Percentiles rank a stretch among this genome's conserved stretches.
phyloP scores from a whole-genome alignment of 768 basidiomycete species.

The Boletus huronensis region DNA sequence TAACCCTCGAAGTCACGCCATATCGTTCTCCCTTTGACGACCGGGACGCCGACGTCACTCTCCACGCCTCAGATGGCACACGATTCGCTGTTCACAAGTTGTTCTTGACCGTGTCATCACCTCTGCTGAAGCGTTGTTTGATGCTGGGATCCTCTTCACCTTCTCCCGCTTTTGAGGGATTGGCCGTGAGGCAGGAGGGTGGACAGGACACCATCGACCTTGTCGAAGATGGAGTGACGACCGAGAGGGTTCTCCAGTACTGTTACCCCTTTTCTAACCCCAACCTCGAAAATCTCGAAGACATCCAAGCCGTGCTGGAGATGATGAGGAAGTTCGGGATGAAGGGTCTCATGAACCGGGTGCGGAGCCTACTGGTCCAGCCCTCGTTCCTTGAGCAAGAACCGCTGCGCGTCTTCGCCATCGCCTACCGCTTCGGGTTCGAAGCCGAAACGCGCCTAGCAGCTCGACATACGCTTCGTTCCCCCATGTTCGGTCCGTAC shows the following conservation, averaged over 20 bases:
- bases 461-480: slow-evolving; percentile 33
- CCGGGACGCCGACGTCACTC: slow-evolving; percentile 39
- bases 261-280: slow-evolving; percentile 38
- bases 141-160: slow-evolving; percentile 27
- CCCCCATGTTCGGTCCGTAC: slow-evolving; percentile 34
- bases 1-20: slow-evolving; percentile 27
- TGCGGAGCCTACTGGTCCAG: slow-evolving; percentile 27
- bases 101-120: slow-evolving; percentile 40
- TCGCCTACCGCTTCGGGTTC: slow-evolving; percentile 37
- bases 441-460: slow-evolving; percentile 34
- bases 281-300: slow-evolving; percentile 30
- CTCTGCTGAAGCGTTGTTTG: slow-evolving; percentile 37
- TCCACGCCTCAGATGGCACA: slow-evolving; percentile 41
- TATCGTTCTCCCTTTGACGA: slow-evolving; percentile 38
- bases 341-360: slow-evolving; percentile 28
- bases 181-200: slow-evolving; percentile 21
- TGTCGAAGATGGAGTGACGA: slow-evolving; percentile 31
- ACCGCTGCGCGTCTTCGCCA: slow-evolving; percentile 38
- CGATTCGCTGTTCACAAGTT: slow-evolving; percentile 43
- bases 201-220: slow-evolving; percentile 29
- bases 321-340: slow-evolving; percentile 41
- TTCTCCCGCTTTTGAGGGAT: slow-evolving; percentile 25
- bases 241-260: slow-evolving; percentile 33
- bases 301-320: slow-evolving; percentile 34
- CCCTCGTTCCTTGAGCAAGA: slow-evolving; percentile 27